phyloP scores from a whole-genome alignment of 768 basidiomycete genomes.

The Termitomyces sp. region DNA sequence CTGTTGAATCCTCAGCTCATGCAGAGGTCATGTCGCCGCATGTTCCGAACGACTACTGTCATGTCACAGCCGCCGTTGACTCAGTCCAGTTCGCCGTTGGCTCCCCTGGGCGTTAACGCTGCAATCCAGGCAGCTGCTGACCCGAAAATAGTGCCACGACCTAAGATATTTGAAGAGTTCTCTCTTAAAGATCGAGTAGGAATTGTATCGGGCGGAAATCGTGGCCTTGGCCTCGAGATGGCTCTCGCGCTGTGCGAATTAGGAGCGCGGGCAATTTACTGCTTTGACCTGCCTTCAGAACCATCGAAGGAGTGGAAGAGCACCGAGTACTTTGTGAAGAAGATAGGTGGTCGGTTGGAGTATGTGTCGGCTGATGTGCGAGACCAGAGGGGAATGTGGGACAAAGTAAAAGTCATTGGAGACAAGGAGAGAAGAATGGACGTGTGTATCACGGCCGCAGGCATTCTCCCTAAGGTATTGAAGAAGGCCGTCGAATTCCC shows the following conservation, averaged over 20 bases:
- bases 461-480: conserved; percentile 52
- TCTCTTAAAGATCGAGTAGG: conserved; percentile 55
- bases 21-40: conserved; percentile 3
- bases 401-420: conserved; percentile 54
- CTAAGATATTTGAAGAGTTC: conserved; percentile 60
- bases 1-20: not conserved
- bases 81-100: conserved; percentile 52
- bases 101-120: conserved; percentile 61
- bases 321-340: conserved; percentile 49
- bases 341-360: conserved; percentile 45
- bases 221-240: conserved; percentile 79
- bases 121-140: conserved; percentile 45
- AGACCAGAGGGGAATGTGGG: conserved; percentile 60
- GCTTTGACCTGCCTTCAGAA: conserved; percentile 55
- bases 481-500: conserved; percentile 61
- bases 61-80: not conserved
- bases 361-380: conserved; percentile 67
- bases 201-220: conserved; percentile 60
- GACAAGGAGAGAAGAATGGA: conserved; percentile 70
- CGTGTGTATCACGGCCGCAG: conserved; percentile 74
- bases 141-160: conserved; percentile 31
- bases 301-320: conserved; percentile 58
- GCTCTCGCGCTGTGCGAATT: conserved; percentile 70
- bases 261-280: conserved; percentile 67
- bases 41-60: not conserved